These are phyloP conservation scores for Aegilops sharonensis DNA, from an alignment of 176 grass and related monocot species.

Conservation along the genomic window DNA sequence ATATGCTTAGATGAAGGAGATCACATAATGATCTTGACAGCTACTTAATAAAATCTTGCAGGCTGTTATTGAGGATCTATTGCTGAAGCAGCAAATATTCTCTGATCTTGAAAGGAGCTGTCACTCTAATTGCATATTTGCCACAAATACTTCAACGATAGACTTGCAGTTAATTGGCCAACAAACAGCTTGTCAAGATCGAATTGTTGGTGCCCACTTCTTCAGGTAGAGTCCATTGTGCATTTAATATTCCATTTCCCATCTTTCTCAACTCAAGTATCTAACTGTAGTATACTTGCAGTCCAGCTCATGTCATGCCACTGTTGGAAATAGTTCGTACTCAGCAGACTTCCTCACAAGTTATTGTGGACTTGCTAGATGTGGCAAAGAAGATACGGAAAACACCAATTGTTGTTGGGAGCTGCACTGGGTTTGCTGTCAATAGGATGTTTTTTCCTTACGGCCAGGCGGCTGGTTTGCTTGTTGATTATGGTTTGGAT, in stretches of 20 bases:
- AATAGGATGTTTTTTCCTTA: constrained; percentile 94
- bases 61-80: constrained; percentile 73
- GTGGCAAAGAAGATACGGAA: constrained; percentile 75
- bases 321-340: constrained; percentile 93
- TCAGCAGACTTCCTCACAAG: constrained; percentile 59
- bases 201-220: constrained; percentile 80
- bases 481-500: constrained; percentile 80
- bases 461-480: constrained; percentile 50
- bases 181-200: constrained; percentile 62
- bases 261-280: constrained; percentile 9
- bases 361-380: constrained; percentile 69
- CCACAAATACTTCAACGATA: constrained; percentile 86
- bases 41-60: constrained; percentile 35
- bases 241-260: constrained; percentile 9
- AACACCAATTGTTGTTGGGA: constrained; percentile 81
- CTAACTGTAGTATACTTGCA: constrained; percentile 44
- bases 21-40: neutral
- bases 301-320: constrained; percentile 79
- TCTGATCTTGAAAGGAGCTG: constrained; percentile 79
- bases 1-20: constrained; percentile 12
- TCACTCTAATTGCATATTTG: constrained; percentile 62
- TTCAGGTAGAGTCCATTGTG: constrained; percentile 60
- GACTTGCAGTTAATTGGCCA: constrained; percentile 82
- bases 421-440: constrained; percentile 73
- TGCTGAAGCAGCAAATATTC: constrained; percentile 80